Conservation (phyloP, 2,329 filamentous ascomycete genomes). For the Alternaria novae-zelandiae region DNA sequence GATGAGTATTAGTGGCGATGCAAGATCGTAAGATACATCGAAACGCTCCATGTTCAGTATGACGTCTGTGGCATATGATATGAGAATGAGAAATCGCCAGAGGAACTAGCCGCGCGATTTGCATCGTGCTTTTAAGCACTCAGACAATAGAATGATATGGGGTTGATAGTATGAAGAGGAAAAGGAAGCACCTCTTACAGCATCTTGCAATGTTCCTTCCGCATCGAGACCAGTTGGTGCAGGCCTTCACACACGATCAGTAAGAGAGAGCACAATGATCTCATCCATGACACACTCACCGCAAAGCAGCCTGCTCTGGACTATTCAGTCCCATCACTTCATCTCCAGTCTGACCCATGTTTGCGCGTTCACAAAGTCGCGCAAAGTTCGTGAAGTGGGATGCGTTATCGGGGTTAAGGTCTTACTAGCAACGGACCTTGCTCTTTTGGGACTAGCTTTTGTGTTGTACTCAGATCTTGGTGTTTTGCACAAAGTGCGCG, state of each 20-base stretch:
- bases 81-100: too few species aligned
- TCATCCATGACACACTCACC: conserved; percentile 11
- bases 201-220: conserved; percentile 33
- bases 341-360: conserved; percentile 18
- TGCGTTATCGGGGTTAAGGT: conserved; percentile 21
- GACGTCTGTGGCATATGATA: too few species aligned
- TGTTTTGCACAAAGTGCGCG: too few species aligned
- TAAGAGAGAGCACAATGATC: not conserved
- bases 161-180: not conserved
- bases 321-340: conserved; percentile 26
- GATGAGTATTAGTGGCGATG: not conserved
- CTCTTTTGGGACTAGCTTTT: too few species aligned
- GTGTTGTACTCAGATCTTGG: too few species aligned
- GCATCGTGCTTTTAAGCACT: not conserved
- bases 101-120: not conserved
- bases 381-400: conserved; percentile 10
- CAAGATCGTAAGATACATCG: too few species aligned
- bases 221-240: conserved; percentile 39
- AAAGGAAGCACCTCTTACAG: conserved; percentile 46
- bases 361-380: conserved; percentile 6
- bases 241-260: conserved; percentile 22
- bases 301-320: conserved; percentile 19
- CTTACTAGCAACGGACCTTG: conserved; percentile 5
- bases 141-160: too few species aligned
- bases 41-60: too few species aligned